Evolutionary conservation across 768 basidiomycete genomes (phyloP).

Genomic region (Pholiota conissans): DNA sequence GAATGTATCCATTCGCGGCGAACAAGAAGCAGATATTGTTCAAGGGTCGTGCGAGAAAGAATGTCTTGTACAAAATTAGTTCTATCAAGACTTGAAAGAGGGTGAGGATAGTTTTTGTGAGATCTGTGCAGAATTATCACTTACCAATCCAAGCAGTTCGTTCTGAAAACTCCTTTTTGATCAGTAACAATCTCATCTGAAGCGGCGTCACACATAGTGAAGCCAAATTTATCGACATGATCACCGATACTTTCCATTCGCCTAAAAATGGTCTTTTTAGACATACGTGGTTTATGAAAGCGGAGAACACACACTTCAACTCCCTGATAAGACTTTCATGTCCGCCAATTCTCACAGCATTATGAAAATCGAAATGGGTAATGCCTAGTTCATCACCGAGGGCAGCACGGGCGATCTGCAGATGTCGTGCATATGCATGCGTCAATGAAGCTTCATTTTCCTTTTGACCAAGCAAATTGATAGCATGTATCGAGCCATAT

Average conservation of each 20-base stretch:
- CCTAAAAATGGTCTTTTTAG: conserved; percentile 32
- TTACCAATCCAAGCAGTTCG: conserved; percentile 95
- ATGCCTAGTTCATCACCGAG: conserved; percentile 73
- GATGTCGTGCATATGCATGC: conserved; percentile 77
- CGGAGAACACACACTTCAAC: conserved; percentile 46
- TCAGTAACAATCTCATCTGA: conserved; percentile 76
- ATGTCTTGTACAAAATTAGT: conserved; percentile 99
- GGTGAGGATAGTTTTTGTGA: background rate
- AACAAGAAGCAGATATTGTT: conserved; percentile 79
- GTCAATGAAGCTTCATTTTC: conserved; percentile 91
- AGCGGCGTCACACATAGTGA: conserved; percentile 73
- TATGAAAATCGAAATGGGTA: conserved; percentile 95
- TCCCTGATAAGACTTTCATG: conserved; percentile 85
- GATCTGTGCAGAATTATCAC: conserved; percentile 6
- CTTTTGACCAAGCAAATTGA: conserved; percentile 89
- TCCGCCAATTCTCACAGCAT: conserved; percentile 73
- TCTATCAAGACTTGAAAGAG: conserved; percentile 82
- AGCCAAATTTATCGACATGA: conserved; percentile 80
- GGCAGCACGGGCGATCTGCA: conserved; percentile 61
- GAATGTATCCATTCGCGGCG: conserved; percentile 76
- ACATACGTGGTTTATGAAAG: background rate
- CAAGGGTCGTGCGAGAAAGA: conserved; percentile 76
- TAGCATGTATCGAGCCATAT: conserved; percentile 82
- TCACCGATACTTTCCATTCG: conserved; percentile 58
- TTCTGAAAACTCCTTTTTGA: conserved; percentile 90